Base-by-base conservation (phyloP, 73 alveolate species). In the Paraurostyla sp. region DNA sequence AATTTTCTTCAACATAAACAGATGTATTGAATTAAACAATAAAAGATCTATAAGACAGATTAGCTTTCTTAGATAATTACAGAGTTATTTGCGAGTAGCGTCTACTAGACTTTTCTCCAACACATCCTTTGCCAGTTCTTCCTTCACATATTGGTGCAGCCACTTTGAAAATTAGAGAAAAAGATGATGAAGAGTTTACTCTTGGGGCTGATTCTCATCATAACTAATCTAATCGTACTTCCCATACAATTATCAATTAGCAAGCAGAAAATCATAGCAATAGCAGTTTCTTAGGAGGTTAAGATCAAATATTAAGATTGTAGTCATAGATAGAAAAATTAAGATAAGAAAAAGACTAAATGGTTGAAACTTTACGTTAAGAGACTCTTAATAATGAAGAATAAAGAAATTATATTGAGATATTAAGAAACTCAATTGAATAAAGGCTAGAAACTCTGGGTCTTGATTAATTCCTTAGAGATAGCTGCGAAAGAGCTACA, bases 361-460 rank as follows among this genome's bases (percentile, higher is more conserved):
- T 63, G 16, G 85, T 33, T 2, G 92, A 83, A 27, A 30, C 75
- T 49, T 32, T 83, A 27, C 36, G 85, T 18, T 20, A 18, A 11
- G 92, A 83, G 38, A 83, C 92, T 42, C 45, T 83, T 2, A n/a
- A n/a, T 0, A 83, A 83, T 63, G 92, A 83, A 65, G 86, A 83
- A 49, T 49, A 83, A 46, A 33, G 85, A 45, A 33, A 16, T n/a
- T 46, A 83, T 41, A 83, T 83, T 4, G 46, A 23, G 32, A 65
- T 83, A 0, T 42, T 83, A 4, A 83, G 32, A 46, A 6, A 46
- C 1, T 27, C 84, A 18, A 40, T 83, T 2, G 76, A 83, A 13
- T 25, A 33, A 23, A 83, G 40, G 32, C 29, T 83, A 0, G 38
- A 51, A 22, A 57, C 22, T 40, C 76, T 58, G 45, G 68, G 68